These are phyloP conservation scores for Kondoa malvinella DNA, from an alignment of 768 basidiomycete genomes.

Conservation along the genomic window DNA sequence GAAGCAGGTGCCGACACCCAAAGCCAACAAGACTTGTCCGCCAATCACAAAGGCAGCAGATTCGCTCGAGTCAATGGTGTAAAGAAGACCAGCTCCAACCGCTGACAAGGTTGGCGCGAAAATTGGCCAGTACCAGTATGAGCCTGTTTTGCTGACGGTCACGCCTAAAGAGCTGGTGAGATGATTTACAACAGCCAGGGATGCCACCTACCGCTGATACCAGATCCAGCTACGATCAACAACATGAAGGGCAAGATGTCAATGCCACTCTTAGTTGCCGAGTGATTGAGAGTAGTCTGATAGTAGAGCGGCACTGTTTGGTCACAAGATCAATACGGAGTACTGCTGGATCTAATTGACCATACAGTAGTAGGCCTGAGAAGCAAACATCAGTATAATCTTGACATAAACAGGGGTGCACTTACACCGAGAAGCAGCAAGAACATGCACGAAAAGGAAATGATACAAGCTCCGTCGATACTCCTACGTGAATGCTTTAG, in stretches of 20 bases:
- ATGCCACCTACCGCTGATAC: too few species aligned
- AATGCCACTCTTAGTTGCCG: constrained; percentile 20
- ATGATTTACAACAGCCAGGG: too few species aligned
- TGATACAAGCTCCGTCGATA: not conserved
- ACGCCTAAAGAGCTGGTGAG: too few species aligned
- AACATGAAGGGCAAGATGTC: constrained; percentile 5
- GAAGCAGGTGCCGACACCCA: too few species aligned
- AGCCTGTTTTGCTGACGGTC: constrained; percentile 23
- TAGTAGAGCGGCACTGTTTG: too few species aligned
- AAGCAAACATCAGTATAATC: too few species aligned
- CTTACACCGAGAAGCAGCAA: constrained; percentile 10
- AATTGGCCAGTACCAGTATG: constrained; percentile 34
- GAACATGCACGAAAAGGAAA: not conserved
- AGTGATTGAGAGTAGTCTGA: too few species aligned
- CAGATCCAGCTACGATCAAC: constrained; percentile 19
- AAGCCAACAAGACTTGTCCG: not conserved
- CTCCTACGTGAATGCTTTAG: too few species aligned
- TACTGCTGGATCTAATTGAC: too few species aligned
- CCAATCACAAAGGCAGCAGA: not conserved
- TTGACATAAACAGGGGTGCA: constrained; percentile 20
- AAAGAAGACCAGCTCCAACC: constrained; percentile 33
- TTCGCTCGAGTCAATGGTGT: constrained; percentile 27
- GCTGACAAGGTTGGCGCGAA: constrained; percentile 30
- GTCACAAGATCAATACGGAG: too few species aligned
- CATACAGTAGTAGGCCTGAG: too few species aligned